Percentiles rank a stretch among this genome's conserved stretches.
Evolutionary conservation across 2,329 filamentous ascomycete genomes (phyloP).

Genomic region (Claviceps sp.): DNA sequence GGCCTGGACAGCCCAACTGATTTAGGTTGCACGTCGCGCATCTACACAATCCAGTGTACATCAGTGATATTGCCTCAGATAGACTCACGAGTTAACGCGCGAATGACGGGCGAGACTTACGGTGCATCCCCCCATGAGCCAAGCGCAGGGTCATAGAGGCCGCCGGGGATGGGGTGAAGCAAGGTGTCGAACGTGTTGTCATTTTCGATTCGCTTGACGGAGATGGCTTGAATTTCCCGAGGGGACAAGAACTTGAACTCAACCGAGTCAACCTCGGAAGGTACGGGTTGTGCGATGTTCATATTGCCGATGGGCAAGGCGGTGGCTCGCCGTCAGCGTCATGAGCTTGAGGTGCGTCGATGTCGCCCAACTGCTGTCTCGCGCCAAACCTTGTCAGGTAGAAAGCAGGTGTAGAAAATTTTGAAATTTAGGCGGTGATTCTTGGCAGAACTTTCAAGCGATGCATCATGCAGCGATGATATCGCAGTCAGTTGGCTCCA

Average conservation of each 20-base stretch:
- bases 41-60: constrained; percentile 28
- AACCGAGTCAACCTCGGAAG: constrained; percentile 72
- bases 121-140: constrained; percentile 78
- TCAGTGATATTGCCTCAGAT: no score
- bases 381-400: not conserved
- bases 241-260: constrained; percentile 78
- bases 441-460: not conserved
- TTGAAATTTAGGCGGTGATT: not conserved
- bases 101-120: constrained; percentile 31
- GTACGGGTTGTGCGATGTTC: constrained; percentile 69
- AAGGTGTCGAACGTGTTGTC: constrained; percentile 88
- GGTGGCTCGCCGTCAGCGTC: constrained; percentile 1
- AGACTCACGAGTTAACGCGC: no score
- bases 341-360: not conserved
- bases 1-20: constrained; percentile 73
- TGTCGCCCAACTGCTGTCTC: not conserved
- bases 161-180: constrained; percentile 76
- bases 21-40: constrained; percentile 88
- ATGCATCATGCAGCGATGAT: no score
- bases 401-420: not conserved
- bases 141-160: constrained; percentile 83
- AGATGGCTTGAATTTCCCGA: constrained; percentile 75
- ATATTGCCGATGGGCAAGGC: constrained; percentile 22
- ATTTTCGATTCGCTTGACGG: constrained; percentile 88
- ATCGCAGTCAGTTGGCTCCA: no score